A percentile compares a stretch with the other conserved stretches of the same genome.
These are phyloP conservation scores for Dillenia suffruticosa DNA, from an alignment of 164 flowering plant species.

Conservation along the genomic window DNA sequence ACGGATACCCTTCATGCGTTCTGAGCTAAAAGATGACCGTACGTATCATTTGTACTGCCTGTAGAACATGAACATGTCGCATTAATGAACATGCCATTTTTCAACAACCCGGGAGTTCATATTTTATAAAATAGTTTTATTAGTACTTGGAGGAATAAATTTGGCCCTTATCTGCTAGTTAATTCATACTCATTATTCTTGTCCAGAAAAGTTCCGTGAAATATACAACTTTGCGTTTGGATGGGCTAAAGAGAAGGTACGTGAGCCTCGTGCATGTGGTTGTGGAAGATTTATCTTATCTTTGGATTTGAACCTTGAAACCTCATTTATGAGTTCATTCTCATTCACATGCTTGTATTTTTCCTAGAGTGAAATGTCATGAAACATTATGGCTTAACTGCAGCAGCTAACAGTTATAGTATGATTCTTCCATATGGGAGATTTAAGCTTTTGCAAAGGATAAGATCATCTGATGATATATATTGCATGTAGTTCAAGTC, in stretches of 20 bases:
- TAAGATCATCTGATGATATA: too few species aligned
- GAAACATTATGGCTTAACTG: too few species aligned
- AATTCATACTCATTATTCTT: constrained; percentile 11
- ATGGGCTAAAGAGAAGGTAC: constrained; percentile 99
- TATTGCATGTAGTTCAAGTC: too few species aligned
- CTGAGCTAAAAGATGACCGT: constrained; percentile 96
- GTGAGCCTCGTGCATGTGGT: not conserved
- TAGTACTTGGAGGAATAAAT: not conserved
- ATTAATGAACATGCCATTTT: too few species aligned
- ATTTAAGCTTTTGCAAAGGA: too few species aligned
- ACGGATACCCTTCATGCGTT: constrained; percentile 73
- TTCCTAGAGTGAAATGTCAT: too few species aligned
- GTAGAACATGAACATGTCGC: not conserved
- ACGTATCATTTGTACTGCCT: constrained; percentile 20
- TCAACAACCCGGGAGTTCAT: too few species aligned
- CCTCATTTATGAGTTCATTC: too few species aligned
- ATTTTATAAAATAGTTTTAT: too few species aligned
- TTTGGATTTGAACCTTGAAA: not conserved
- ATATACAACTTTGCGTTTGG: constrained; percentile 94
- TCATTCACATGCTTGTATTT: too few species aligned
- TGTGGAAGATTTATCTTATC: not conserved
- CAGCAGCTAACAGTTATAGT: too few species aligned
- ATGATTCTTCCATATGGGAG: too few species aligned
- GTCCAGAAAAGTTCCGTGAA: constrained; percentile 87
- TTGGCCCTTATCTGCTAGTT: constrained; percentile 7